Evolutionary conservation across 2,329 filamentous ascomycete species (phyloP), one percentile per base, ranked within the genome.

Genomic region (Stylonectria norvegica): DNA sequence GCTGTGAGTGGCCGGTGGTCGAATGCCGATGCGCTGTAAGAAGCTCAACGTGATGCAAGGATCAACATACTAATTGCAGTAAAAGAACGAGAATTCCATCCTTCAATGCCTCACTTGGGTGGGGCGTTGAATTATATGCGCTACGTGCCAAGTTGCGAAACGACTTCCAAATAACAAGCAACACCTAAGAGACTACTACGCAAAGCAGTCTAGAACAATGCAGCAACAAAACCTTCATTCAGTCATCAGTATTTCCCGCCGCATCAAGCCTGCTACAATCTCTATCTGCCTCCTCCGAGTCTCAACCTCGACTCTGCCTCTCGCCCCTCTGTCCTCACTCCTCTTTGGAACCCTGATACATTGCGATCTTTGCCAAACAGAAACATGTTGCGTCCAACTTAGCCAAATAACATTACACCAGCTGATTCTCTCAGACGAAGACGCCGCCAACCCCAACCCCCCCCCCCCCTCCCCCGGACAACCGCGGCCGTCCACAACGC

Each of bases 151-250:
- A n/a, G n/a, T n/a, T n/a, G n/a, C n/a, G n/a, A n/a, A n/a, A n/a
- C n/a, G n/a, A n/a, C n/a, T n/a, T n/a, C n/a, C n/a, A 6, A 14
- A 28, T 8, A 18, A 6, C 12, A 2, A 12, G 15, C 11, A n/a
- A 15, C 19, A 20, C 15, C 34, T 16, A n/a, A 17, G 14, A 22
- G 34, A 37, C 29, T 47, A 36, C 40, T n/a, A n/a, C n/a, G n/a
- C n/a, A n/a, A n/a, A n/a, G n/a, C n/a, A n/a, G n/a, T n/a, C n/a
- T n/a, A n/a, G n/a, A n/a, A n/a, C n/a, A n/a, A n/a, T n/a, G n/a
- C 40, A 49, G 42, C 40, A 49, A 46, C 42, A 38, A 19, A 51
- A 50, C 44, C 56, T 34, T 57, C 55, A 57, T 57, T 57, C 52
- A 57, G 34, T 57, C 55, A 47, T 57, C 50, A 57, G 45, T 48